Evolutionary conservation across 2,329 filamentous ascomycete species (phyloP), one percentile per base, ranked within the genome.

Genomic region (Tolypocladium ovalisporum): DNA sequence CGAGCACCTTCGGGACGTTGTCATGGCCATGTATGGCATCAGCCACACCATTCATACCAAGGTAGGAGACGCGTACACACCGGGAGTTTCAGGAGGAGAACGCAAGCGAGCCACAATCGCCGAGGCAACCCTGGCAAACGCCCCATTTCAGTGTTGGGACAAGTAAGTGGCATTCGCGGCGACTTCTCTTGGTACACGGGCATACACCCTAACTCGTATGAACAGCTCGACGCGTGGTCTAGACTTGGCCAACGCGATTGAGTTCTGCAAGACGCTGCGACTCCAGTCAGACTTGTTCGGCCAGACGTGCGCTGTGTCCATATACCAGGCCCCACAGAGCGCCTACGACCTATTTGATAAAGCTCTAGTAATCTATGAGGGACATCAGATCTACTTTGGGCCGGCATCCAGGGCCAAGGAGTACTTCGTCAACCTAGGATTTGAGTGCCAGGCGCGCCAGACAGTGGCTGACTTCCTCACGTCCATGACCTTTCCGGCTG

Each of bases 361-460:
- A 42, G 65, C 84, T 0, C 73, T 86, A 2, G 75, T 89, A 0
- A 75, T 89, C 1, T 85, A 88, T 65, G 80, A 87, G 61, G 86
- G 86, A 8, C 79, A 81, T 56, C 84, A 86, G 63, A 82, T 87
- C 56, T 89, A 80, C 70, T 89, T 85, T 62, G 86, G 86, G 5
- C 75, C 72, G 3, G 78, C 78, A 0, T 74, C 76, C 6, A 71
- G 79, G 5, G 86, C 85, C 1, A 84, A 79, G 62, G 66, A 73
- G 13, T 88, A 84, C 66, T 88, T 89, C 62, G 71, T 82, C 57
- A 70, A 77, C 13, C 72, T 88, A 5, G 66, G 66, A 1, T 65
- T 75, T 36, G 67, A 84, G 60, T 89, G 86, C 1, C 81, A 81
- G 0, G 70, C 79, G 0, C 79, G 83, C 27, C 79, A 80, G 68